Conservation (phyloP, 495 filamentous ascomycete genomes). For the Hypoxylon intermedium region DNA sequence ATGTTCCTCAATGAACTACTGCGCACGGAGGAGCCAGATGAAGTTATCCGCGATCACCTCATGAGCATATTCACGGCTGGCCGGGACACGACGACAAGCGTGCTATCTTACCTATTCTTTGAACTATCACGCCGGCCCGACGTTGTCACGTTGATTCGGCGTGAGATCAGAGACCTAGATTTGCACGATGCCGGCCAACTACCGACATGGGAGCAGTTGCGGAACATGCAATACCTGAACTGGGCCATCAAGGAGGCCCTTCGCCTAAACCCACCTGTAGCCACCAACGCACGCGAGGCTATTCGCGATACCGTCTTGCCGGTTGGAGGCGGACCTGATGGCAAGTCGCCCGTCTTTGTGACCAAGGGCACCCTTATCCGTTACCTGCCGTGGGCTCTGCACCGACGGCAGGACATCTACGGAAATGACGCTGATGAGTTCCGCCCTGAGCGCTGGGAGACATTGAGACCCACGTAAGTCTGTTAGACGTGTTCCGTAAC, state of each 20-base stretch:
- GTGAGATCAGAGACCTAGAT: slow-evolving; percentile 52
- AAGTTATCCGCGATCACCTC: slow-evolving; percentile 52
- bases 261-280: slow-evolving; percentile 66
- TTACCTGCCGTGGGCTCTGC: slow-evolving; percentile 54
- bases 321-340: slow-evolving; percentile 56
- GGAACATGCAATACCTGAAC: slow-evolving; percentile 58
- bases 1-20: slow-evolving; percentile 61
- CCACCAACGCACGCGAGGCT: slow-evolving; percentile 62
- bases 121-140: slow-evolving; percentile 62
- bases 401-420: slow-evolving; percentile 52
- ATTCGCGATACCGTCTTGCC: slow-evolving; percentile 59
- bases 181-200: slow-evolving; percentile 18
- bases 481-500: no score
- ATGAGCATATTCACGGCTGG: slow-evolving; percentile 63
- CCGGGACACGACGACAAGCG: slow-evolving; percentile 66
- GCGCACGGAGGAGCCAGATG: slow-evolving; percentile 44
- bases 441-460: slow-evolving; percentile 58
- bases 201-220: slow-evolving; percentile 55
- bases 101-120: slow-evolving; percentile 67
- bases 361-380: slow-evolving; percentile 54
- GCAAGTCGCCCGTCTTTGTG: slow-evolving; percentile 55
- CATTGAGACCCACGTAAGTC: slow-evolving; percentile 32
- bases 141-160: slow-evolving; percentile 57
- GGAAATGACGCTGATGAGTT: slow-evolving; percentile 54
- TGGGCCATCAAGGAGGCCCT: slow-evolving; percentile 58